Evolutionary conservation across 768 basidiomycete species (phyloP).

Genomic region (Mycena galopus): DNA sequence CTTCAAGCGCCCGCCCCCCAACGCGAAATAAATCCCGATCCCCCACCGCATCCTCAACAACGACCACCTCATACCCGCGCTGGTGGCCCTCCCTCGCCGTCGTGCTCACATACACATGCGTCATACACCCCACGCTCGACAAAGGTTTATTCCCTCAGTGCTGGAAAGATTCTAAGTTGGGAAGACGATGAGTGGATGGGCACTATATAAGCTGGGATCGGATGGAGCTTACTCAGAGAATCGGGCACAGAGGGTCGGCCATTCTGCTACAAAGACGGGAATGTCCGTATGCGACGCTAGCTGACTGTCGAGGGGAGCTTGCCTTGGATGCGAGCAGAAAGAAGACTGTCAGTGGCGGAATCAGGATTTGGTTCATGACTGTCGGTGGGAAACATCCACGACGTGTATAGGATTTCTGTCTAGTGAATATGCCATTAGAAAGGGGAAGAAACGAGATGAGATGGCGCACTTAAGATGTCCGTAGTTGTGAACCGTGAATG

Average conservation of each 20-base stretch:
- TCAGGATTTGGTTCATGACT: no score
- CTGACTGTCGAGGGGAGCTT: no score
- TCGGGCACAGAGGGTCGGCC: not conserved
- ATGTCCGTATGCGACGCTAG: not conserved
- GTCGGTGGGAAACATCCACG: no score
- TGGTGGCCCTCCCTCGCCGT: constrained; percentile 25
- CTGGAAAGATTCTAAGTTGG: not conserved
- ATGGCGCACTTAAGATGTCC: no score
- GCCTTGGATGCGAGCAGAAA: no score
- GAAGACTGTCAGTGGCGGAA: no score
- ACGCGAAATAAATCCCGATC: constrained; percentile 19
- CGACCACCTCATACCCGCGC: constrained; percentile 17
- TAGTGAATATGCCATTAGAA: no score
- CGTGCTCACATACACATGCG: constrained; percentile 31
- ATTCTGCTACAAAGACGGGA: not conserved
- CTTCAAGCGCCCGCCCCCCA: not conserved
- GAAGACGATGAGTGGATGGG: not conserved
- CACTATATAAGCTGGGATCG: not conserved
- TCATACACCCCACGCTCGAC: constrained; percentile 29
- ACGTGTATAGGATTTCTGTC: no score
- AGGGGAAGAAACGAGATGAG: no score
- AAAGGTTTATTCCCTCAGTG: constrained; percentile 8
- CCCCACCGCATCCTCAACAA: constrained; percentile 20
- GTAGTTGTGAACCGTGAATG: no score
- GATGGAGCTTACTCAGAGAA: not conserved